Base-by-base conservation (phyloP, 108 stramenopile species). In the Fragilaria radians region DNA sequence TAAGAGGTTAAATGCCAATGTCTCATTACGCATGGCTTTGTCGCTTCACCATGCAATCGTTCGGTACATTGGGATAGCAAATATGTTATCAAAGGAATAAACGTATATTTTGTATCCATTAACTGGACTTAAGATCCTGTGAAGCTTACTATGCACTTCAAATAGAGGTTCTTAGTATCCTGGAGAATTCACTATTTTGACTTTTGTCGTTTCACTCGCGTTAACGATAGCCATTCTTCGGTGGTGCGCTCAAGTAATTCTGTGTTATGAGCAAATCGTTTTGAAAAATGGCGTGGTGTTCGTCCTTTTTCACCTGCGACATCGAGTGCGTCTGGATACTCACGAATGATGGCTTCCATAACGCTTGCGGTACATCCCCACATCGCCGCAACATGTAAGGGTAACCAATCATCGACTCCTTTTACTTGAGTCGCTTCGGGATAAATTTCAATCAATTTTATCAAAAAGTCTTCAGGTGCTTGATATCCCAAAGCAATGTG, bases 321-420 rank as follows among this genome's bases (percentile, higher is more conserved):
- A 51, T 74, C 73, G 32, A 74, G 23, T 9, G 32, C 73, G 5
- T 72, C 29, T 56, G 73, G 73, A 66, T 74, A 46, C 19, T 31
- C 17, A 47, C 30, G 25, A 54, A 74, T 74, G 24, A 74, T 27
- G 14, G 63, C 68, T 65, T 65, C 59, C 68, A 74, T 59, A 17
- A 70, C 65, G 11, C 29, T 25, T 5, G 64, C 17, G 17, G 68
- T 66, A 29, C 36, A 54, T 17, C 79, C 83, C 46, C 68, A 73
- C 67, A 66, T 72, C 46, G 80, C 80, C 3, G 70, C 76, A 32
- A 78, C 67, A 65, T 84, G 83, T 22, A 84, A 45, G 5, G 83
- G 83, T 28, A 84, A 32, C 83, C 74, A 71, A 61, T 84, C 77
- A 52, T 84, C 74, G 5, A 77, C 54, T 31, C 82, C 79, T 32